phyloP scores from a whole-genome alignment of 768 basidiomycete genomes.

The Lactarius hengduanensis region DNA sequence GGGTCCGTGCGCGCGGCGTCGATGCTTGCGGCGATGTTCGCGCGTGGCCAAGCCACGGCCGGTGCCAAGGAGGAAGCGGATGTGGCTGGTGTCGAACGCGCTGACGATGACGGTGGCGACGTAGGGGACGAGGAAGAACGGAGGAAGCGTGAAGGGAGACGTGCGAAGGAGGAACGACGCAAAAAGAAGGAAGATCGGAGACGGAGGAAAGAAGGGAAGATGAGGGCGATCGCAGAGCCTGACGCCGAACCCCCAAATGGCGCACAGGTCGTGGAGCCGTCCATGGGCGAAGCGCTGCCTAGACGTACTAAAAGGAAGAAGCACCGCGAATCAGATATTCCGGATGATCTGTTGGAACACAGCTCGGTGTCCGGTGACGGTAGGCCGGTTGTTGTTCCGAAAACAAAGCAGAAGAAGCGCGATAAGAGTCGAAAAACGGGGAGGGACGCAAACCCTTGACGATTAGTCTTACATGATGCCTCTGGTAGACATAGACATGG shows the following conservation, averaged over 20 bases:
- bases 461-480: neutral
- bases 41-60: constrained; percentile 18
- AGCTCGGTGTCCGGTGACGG: neutral
- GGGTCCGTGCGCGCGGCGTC: constrained; percentile 26
- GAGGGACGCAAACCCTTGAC: neutral
- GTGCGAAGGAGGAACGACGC: constrained; percentile 30
- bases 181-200: constrained; percentile 38
- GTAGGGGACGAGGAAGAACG: constrained; percentile 27
- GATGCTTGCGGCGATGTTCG: constrained; percentile 33
- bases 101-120: constrained; percentile 14
- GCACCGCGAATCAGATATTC: constrained; percentile 34
- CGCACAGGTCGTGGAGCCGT: constrained; percentile 1
- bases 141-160: constrained; percentile 29
- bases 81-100: constrained; percentile 13
- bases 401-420: constrained; percentile 11
- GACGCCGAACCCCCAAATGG: neutral
- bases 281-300: neutral
- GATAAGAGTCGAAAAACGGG: constrained; percentile 8
- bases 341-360: neutral
- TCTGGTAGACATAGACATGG: neutral
- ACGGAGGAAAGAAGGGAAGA: constrained; percentile 29
- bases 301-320: constrained; percentile 36
- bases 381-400: neutral
- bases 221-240: constrained; percentile 13
- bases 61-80: constrained; percentile 9